Evolutionary conservation across 176 grass and related monocot species (phyloP), one percentile per base, ranked within the genome.

Genomic region (Poa annua): DNA sequence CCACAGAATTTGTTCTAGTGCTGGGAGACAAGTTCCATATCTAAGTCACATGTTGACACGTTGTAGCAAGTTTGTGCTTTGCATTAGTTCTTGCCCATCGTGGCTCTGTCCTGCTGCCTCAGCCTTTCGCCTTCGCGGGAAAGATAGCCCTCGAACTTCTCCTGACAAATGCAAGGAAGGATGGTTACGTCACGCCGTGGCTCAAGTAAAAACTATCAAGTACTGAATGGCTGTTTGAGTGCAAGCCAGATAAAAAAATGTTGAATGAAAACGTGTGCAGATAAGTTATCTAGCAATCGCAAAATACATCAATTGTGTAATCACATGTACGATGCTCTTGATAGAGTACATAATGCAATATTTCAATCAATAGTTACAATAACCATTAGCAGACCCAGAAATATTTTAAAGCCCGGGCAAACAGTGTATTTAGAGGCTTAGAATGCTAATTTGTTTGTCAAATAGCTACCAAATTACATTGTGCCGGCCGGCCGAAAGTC

Each of bases 71-170:
- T 5, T 16, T 29, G 57, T 21, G 16, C 49, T 55, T 64, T 50
- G 57, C 35, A 33, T 36, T 86, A 78, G 66, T 86, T 74, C 41
- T 83, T 80, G 53, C 62, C 75, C 53, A 91, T 86, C 0, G 77
- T 61, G 6, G 79, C 79, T 49, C 83, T 81, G 77, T 94, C 88
- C 78, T 94, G 74, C 42, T 91, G 85, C 80, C 86, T 85, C 13
- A 91, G 83, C 50, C 62, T 94, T 74, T 91, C 85, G 0, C 91
- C 91, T 76, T 91, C 91, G 0, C 82, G 73, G 61, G 72, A 64
- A 55, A 93, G 79, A 45, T 88, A 90, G 8, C 75, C 60, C 24
- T 88, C 32, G 59, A 93, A 90, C 44, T 86, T 93, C 64, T 91
- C 88, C 91, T 88, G 68, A 25, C 35, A 83, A 78, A 83, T 73